A percentile compares a stretch with the other conserved stretches of the same genome.
Evolutionary conservation across 208 protist species (phyloP).

Genomic region (Phytomonas francai): DNA sequence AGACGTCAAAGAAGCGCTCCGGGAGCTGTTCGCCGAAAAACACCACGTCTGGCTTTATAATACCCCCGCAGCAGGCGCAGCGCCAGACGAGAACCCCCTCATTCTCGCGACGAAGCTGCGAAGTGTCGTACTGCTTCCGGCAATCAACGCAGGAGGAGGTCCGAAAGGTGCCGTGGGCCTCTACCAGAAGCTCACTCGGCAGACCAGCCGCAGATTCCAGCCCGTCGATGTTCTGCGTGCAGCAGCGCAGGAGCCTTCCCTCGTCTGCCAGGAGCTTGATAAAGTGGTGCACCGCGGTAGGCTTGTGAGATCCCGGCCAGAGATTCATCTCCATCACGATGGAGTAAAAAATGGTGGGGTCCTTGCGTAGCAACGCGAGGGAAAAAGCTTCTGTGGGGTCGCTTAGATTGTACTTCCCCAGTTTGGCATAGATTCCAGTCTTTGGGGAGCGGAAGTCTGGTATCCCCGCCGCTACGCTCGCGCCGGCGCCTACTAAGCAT

Average conservation of each 20-base stretch:
- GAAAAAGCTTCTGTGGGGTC: conserved; percentile 88
- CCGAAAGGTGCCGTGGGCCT: conserved; percentile 94
- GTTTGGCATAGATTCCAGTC: conserved; percentile 89
- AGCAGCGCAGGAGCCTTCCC: conserved; percentile 86
- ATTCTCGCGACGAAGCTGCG: conserved; percentile 22
- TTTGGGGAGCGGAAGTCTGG: conserved; percentile 92
- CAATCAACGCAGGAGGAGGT: conserved; percentile 84
- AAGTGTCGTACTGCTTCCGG: conserved; percentile 36
- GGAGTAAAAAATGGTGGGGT: conserved; percentile 87
- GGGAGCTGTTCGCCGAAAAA: conserved; percentile 96
- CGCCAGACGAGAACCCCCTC: conserved; percentile 35
- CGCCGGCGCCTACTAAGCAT: conserved; percentile 87
- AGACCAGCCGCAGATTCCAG: conserved; percentile 87
- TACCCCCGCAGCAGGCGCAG: conserved; percentile 48
- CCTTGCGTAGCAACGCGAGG: conserved; percentile 75
- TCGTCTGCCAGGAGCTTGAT: conserved; percentile 89
- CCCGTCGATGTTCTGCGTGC: conserved; percentile 97
- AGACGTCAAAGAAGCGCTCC: conserved; percentile 57
- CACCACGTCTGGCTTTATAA: conserved; percentile 95
- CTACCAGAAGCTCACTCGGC: conserved; percentile 74
- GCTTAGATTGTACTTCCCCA: conserved; percentile 87
- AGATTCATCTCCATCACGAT: conserved; percentile 84
- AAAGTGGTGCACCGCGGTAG: conserved; percentile 91
- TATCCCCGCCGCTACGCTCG: conserved; percentile 90
- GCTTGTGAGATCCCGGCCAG: conserved; percentile 71